Conservation (phyloP, 345 rosid species). For the Limnanthes douglasii region DNA sequence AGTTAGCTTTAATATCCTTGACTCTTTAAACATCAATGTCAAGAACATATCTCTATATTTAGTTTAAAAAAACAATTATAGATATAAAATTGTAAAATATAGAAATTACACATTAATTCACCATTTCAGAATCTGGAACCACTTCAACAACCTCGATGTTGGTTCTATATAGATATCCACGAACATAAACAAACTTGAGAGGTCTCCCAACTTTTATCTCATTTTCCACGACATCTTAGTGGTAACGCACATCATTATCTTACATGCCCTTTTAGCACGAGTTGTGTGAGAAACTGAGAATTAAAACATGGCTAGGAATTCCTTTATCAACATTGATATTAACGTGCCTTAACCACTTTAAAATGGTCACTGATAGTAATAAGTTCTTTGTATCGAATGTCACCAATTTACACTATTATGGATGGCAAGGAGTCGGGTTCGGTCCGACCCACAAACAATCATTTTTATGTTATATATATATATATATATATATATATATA, state of each 20-base stretch:
- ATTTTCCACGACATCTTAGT: slow-evolving; percentile 70
- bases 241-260: slow-evolving; percentile 56
- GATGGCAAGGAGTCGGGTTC: no score
- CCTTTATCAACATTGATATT: slow-evolving; percentile 56
- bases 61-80: slow-evolving; percentile 1
- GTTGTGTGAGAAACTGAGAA: slow-evolving; percentile 90
- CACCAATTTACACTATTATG: no score
- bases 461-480: no score
- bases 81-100: slow-evolving; percentile 1
- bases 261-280: slow-evolving; percentile 60
- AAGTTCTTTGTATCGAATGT: slow-evolving; percentile 49
- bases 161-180: slow-evolving; percentile 86
- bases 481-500: no score
- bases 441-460: no score
- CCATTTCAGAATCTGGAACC: slow-evolving; percentile 87
- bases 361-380: slow-evolving; percentile 85
- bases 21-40: slow-evolving; percentile 99
- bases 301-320: slow-evolving; percentile 70
- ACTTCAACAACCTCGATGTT: slow-evolving; percentile 86
- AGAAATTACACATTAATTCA: slow-evolving; percentile 11
- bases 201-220: slow-evolving; percentile 70
- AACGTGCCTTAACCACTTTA: slow-evolving; percentile 89
- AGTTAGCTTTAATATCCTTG: slow-evolving; percentile 48
- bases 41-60: slow-evolving; percentile 74
- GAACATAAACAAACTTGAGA: slow-evolving; percentile 85